Percentiles rank a stretch among this genome's conserved stretches.
Evolutionary conservation across 495 filamentous ascomycete genomes (phyloP).

Genomic region (Niebla homalea): DNA sequence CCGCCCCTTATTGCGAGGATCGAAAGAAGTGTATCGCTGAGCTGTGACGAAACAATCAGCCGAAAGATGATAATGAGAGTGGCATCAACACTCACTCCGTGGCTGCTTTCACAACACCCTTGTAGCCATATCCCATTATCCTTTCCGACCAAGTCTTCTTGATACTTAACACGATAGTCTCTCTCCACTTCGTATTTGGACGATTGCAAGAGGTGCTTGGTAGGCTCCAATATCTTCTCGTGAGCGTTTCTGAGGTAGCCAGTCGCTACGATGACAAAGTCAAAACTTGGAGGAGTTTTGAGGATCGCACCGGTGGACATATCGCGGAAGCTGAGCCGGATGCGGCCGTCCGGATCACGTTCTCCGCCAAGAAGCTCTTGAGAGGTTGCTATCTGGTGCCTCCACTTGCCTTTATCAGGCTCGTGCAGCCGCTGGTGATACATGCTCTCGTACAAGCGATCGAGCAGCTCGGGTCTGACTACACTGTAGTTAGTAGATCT

Average conservation of each 20-base stretch:
- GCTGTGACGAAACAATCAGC: slow-evolving; percentile 21
- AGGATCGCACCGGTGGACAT: slow-evolving; percentile 19
- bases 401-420: slow-evolving; percentile 58
- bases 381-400: slow-evolving; percentile 59
- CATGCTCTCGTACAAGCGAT: slow-evolving; percentile 69
- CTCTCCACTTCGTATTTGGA: slow-evolving; percentile 35
- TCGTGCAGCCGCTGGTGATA: slow-evolving; percentile 71
- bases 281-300: slow-evolving; percentile 39
- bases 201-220: slow-evolving; percentile 48
- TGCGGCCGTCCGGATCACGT: slow-evolving; percentile 26
- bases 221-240: slow-evolving; percentile 55
- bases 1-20: slow-evolving; percentile 63
- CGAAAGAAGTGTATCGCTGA: slow-evolving; percentile 69
- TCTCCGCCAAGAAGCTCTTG: slow-evolving; percentile 48
- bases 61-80: not conserved
- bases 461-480: slow-evolving; percentile 74
- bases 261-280: slow-evolving; percentile 77
- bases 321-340: slow-evolving; percentile 23
- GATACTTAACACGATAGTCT: slow-evolving; percentile 63
- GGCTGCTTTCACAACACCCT: slow-evolving; percentile 84
- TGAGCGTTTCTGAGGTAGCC: slow-evolving; percentile 74
- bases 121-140: slow-evolving; percentile 80
- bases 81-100: slow-evolving; percentile 52
- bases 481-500: slow-evolving; percentile 87
- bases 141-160: slow-evolving; percentile 43